Conservation (phyloP, 2,329 filamentous ascomycete genomes). For the Arthrobotrys sinensis region DNA sequence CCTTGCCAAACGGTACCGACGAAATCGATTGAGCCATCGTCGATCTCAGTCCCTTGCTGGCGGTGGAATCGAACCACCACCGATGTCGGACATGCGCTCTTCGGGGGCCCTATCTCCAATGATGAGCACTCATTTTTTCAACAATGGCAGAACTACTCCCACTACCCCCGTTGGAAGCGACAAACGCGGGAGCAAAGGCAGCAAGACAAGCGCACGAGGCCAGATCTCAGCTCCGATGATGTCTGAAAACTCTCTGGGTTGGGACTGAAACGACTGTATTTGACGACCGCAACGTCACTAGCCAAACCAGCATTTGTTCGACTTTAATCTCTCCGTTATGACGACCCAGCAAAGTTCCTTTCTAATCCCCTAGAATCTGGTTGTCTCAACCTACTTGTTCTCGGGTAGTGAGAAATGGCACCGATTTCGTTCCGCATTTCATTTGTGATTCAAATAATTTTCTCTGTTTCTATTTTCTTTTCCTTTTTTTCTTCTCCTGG, state of each 20-base stretch:
- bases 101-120: conserved; percentile 67
- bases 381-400: conserved; percentile 33
- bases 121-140: conserved; percentile 67
- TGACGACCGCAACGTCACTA: conserved; percentile 53
- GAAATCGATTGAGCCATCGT: conserved; percentile 83
- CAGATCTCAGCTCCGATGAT: conserved; percentile 89
- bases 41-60: conserved; percentile 81
- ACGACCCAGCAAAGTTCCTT: conserved; percentile 33
- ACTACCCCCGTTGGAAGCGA: conserved; percentile 73
- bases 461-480: conserved; percentile 61
- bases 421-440: conserved; percentile 58
- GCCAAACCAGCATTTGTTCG: conserved; percentile 36
- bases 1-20: conserved; percentile 89
- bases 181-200: conserved; percentile 77
- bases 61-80: conserved; percentile 70
- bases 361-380: conserved; percentile 39
- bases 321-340: conserved; percentile 34
- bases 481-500: conserved; percentile 58
- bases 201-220: conserved; percentile 73
- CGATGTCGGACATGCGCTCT: conserved; percentile 70
- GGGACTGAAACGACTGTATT: conserved; percentile 77
- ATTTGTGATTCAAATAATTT: conserved; percentile 59
- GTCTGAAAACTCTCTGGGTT: conserved; percentile 93
- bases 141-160: conserved; percentile 69
- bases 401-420: conserved; percentile 36